A percentile compares a stretch with the other conserved stretches of the same genome.
Evolutionary conservation across 2,329 filamentous ascomycete genomes (phyloP).

Genomic region (Coniochaeta sp.): DNA sequence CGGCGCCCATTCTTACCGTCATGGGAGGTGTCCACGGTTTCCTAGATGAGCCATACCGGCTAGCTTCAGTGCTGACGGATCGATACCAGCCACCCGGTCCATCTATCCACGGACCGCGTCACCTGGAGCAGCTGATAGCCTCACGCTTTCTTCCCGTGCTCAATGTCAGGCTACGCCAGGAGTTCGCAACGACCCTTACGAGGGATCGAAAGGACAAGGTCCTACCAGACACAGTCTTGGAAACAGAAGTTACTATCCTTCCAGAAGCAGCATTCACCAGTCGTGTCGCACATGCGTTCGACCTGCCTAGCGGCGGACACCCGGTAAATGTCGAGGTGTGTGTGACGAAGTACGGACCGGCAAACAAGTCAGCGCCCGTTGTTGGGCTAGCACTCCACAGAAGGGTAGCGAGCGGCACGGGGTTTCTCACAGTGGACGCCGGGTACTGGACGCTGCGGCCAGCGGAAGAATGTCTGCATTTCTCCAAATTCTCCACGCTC

Average conservation of each 20-base stretch:
- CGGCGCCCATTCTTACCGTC: conserved; percentile 27
- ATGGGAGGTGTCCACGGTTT: conserved; percentile 32
- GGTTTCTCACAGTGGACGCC: conserved; percentile 31
- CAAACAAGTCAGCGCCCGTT: conserved; percentile 15
- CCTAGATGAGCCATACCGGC: conserved; percentile 19
- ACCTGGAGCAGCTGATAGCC: conserved; percentile 27
- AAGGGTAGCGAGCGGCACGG: conserved; percentile 20
- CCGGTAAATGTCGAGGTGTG: conserved; percentile 29
- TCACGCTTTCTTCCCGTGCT: conserved; percentile 29
- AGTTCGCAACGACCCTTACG: conserved; percentile 15
- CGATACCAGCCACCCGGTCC: conserved; percentile 31
- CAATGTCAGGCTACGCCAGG: conserved; percentile 29
- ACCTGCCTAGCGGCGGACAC: conserved; percentile 16
- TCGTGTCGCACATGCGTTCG: conserved; percentile 24
- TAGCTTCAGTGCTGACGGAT: conserved; percentile 25
- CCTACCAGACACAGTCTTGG: conserved; percentile 19
- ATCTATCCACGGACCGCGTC: conserved; percentile 25
- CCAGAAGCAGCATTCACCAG: conserved; percentile 27
- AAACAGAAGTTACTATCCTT: conserved; percentile 29
- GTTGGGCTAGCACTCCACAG: conserved; percentile 25
- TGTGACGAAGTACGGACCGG: conserved; percentile 14
- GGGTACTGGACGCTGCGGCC: conserved; percentile 28
- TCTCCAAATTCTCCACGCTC: conserved; percentile 23
- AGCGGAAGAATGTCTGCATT: conserved; percentile 19
- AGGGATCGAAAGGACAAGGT: conserved; percentile 5